Evolutionary conservation across 2,329 filamentous ascomycete species (phyloP).

Genomic region (Cladorrhinum sp.): DNA sequence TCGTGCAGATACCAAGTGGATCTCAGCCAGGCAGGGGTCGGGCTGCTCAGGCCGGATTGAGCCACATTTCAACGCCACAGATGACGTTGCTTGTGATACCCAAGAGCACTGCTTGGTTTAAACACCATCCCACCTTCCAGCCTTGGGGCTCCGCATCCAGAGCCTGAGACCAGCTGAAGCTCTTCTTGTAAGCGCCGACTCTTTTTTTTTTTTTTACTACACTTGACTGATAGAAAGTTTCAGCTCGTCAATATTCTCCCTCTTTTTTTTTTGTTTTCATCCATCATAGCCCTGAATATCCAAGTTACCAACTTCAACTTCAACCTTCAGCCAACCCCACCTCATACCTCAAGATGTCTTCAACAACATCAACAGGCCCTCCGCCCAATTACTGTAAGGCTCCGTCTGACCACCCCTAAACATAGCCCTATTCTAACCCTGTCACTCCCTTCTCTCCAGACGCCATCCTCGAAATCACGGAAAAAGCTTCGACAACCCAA

Average conservation of each 20-base stretch:
- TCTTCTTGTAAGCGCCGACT: neutral
- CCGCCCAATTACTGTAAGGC: slow-evolving; percentile 59
- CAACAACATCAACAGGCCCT: slow-evolving; percentile 35
- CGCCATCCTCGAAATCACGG: slow-evolving; percentile 67
- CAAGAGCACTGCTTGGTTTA: neutral
- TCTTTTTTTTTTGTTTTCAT: neutral
- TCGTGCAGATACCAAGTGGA: neutral
- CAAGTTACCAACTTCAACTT: neutral
- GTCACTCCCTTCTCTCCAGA: slow-evolving; percentile 58
- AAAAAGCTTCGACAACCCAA: slow-evolving; percentile 74
- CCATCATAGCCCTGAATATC: neutral
- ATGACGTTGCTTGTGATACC: slow-evolving; percentile 38
- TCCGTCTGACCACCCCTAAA: neutral
- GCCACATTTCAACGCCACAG: slow-evolving; percentile 38
- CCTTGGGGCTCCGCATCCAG: neutral
- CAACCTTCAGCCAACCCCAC: neutral
- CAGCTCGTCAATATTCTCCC: no score
- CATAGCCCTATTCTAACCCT: neutral
- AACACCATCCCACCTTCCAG: neutral
- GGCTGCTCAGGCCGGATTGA: slow-evolving; percentile 16
- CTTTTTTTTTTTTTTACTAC: neutral
- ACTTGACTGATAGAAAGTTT: no score
- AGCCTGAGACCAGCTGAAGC: neutral
- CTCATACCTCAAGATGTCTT: slow-evolving; percentile 31
- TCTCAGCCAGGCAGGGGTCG: slow-evolving; percentile 9